Evolutionary conservation across 768 basidiomycete genomes (phyloP), one percentile per base, ranked within the genome.

Genomic region (Agaricus sinodeliciosus): DNA sequence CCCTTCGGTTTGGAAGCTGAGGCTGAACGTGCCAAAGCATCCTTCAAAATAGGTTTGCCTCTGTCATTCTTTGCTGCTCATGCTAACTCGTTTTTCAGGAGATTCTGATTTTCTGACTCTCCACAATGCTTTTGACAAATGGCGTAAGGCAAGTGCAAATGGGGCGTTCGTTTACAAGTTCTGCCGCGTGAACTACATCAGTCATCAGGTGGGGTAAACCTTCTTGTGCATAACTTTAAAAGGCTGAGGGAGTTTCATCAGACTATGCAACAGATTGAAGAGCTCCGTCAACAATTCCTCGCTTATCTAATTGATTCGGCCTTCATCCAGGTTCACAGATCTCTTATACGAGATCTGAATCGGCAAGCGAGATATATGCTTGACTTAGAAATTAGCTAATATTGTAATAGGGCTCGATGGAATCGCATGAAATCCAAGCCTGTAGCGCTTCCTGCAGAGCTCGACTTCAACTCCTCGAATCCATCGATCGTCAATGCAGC

Each of bases 261-360:
- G 84, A 97, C 93, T 63, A 72, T 99, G 46, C 85, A 92, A 69
- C 93, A 96, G 68, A 95, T 99, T 27, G 95, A 98, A 66, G 95
- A 97, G 63, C 77, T 97, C 34, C 83, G 94, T 26, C 92, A 94
- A 62, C 95, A 99, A 64, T 81, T 91, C 57, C 71, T 92, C 50
- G 82, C 85, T 16, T 94, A 95, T 68, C 70, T 98, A 42, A 79
- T 95, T 11, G 95, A 98, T 64, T 90, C 93, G 4, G 77, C 79
- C 0, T 93, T 97, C 63, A 83, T 97, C 49, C 74, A 73, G 49
- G 85, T 84, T 11, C 83, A 89, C 51, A 69, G 72, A 36, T 68
- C 71, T 13, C 79, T 92, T 59, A 69, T 87, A 28, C 79, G 74
- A 31, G 89, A 90, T 48, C 75, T 97, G 25, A 87, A 72, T 60